Conservation (phyloP, 495 filamentous ascomycete species). For the Xylaria longipes region DNA sequence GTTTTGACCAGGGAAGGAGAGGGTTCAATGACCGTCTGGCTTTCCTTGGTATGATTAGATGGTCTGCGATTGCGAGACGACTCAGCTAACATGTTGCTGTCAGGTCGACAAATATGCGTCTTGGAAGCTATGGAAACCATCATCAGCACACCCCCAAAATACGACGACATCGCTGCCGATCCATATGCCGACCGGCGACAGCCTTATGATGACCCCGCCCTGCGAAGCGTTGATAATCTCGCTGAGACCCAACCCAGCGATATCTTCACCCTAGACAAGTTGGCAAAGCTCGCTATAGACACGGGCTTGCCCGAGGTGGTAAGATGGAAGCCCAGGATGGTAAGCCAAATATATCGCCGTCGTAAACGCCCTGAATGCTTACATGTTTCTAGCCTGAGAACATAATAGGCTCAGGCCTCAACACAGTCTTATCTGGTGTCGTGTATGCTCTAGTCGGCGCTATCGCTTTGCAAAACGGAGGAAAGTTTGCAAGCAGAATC, state of each 20-base stretch:
- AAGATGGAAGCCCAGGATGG: slow-evolving; percentile 85
- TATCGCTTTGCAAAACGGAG: slow-evolving; percentile 82
- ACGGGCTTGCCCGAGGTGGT: slow-evolving; percentile 75
- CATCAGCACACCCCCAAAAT: slow-evolving; percentile 51
- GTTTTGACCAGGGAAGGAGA: slow-evolving; percentile 92
- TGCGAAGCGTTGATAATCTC: slow-evolving; percentile 75
- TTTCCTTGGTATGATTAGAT: slow-evolving; percentile 76
- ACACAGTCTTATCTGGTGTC: slow-evolving; percentile 73
- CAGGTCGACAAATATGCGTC: slow-evolving; percentile 82
- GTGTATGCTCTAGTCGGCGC: slow-evolving; percentile 89
- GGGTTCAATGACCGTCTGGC: slow-evolving; percentile 93
- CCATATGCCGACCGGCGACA: slow-evolving; percentile 55
- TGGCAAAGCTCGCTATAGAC: slow-evolving; percentile 69
- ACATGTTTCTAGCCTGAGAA: slow-evolving; percentile 66
- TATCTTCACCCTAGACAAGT: slow-evolving; percentile 61
- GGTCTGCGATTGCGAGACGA: not conserved
- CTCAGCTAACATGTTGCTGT: not conserved
- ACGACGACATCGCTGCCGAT: slow-evolving; percentile 43
- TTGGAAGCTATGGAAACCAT: slow-evolving; percentile 78
- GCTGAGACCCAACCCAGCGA: slow-evolving; percentile 59
- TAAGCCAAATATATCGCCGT: slow-evolving; percentile 48
- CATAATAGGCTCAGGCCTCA: slow-evolving; percentile 71
- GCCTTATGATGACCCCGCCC: slow-evolving; percentile 75
- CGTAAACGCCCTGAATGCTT: slow-evolving; percentile 10
- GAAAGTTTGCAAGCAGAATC: slow-evolving; percentile 74